Conservation (phyloP, 106 monocot species). For the Acanthochlamys bracteata region DNA sequence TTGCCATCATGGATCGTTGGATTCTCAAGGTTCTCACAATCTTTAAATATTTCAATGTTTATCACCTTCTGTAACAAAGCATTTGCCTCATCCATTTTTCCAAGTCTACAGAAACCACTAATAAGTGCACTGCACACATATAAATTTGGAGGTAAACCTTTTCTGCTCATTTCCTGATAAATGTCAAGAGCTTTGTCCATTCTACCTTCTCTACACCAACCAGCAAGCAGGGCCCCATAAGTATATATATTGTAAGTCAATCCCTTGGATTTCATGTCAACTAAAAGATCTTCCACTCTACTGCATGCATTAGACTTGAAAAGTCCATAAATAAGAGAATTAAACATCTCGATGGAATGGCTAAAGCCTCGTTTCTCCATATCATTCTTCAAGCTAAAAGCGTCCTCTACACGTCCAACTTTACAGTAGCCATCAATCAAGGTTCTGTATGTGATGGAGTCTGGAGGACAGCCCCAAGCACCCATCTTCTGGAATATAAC, state of each 20-base stretch:
- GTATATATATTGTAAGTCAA: slow-evolving; percentile 57
- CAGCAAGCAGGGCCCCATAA: slow-evolving; percentile 74
- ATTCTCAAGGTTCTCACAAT: slow-evolving; percentile 11
- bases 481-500: slow-evolving; percentile 58
- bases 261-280: slow-evolving; percentile 39
- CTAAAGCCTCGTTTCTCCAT: slow-evolving; percentile 57
- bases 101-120: slow-evolving; percentile 57
- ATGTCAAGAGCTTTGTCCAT: slow-evolving; percentile 46
- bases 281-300: slow-evolving; percentile 37
- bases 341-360: slow-evolving; percentile 72
- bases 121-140: slow-evolving; percentile 55
- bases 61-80: slow-evolving; percentile 56
- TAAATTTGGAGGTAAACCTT: slow-evolving; percentile 59
- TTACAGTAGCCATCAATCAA: slow-evolving; percentile 81
- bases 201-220: slow-evolving; percentile 78
- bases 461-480: slow-evolving; percentile 58
- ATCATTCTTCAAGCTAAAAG: slow-evolving; percentile 41
- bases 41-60: slow-evolving; percentile 26
- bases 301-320: slow-evolving; percentile 32
- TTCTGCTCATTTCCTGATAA: slow-evolving; percentile 52
- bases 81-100: slow-evolving; percentile 74
- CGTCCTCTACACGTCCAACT: slow-evolving; percentile 47
- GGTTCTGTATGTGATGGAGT: slow-evolving; percentile 60
- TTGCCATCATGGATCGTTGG: neutral
- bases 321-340: slow-evolving; percentile 60